phyloP scores from a whole-genome alignment of 1,284 basidiomycete genomes.

The Schizophyllum amplum region DNA sequence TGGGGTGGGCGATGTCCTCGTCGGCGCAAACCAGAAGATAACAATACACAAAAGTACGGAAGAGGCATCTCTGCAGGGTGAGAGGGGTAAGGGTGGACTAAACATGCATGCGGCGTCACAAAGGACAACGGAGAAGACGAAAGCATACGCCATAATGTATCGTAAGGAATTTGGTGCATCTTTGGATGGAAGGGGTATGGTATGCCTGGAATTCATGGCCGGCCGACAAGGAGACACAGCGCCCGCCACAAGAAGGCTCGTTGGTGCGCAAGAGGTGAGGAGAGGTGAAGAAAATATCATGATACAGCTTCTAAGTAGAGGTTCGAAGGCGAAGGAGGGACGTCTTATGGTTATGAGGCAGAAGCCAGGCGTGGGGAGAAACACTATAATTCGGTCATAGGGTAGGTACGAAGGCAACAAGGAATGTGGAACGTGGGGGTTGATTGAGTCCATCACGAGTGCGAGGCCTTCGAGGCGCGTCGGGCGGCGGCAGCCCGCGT shows the following conservation, averaged over 20 bases:
- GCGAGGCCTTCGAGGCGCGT: constrained; percentile 13
- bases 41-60: not conserved
- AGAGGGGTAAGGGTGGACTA: constrained; percentile 11
- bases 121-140: too few species aligned
- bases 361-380: not conserved
- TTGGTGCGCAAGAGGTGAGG: not conserved
- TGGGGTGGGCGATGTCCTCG: not conserved
- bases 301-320: not conserved
- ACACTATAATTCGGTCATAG: not conserved
- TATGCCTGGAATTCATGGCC: not conserved
- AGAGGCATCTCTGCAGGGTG: too few species aligned
- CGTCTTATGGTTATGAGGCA: not conserved
- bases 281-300: not conserved
- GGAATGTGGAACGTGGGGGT: not conserved
- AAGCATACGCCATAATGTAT: not conserved
- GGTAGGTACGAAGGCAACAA: not conserved
- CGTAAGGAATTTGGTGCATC: too few species aligned
- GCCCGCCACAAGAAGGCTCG: not conserved
- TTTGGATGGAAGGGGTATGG: too few species aligned
- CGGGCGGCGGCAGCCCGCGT: constrained; percentile 18
- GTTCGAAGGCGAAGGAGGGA: not conserved
- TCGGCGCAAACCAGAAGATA: not conserved
- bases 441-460: constrained; percentile 15
- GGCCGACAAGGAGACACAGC: not conserved
- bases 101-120: too few species aligned